A percentile compares a stretch with the other conserved stretches of the same genome.
Evolutionary conservation across 257 asterid species (phyloP).

Genomic region (Capsicum rhomboideum): DNA sequence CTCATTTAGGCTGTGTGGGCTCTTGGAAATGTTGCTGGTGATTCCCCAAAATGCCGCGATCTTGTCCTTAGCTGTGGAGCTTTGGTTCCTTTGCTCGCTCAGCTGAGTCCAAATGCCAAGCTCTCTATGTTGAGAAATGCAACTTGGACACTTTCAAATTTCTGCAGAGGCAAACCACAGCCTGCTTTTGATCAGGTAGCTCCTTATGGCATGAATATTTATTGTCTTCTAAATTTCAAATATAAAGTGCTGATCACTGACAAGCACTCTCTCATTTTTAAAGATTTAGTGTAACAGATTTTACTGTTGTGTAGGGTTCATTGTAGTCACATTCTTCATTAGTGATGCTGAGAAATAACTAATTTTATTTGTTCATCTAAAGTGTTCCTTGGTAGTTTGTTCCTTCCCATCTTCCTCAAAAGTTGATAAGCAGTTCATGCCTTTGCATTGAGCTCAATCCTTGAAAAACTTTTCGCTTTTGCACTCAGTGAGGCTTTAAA

Average conservation of each 20-base stretch:
- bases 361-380: neutral
- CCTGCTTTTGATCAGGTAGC: slow-evolving; percentile 78
- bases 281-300: neutral
- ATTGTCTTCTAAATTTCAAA: neutral
- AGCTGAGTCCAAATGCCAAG: slow-evolving; percentile 72
- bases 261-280: neutral
- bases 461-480: neutral
- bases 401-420: neutral
- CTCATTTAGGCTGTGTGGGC: slow-evolving; percentile 87
- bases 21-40: slow-evolving; percentile 91
- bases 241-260: neutral
- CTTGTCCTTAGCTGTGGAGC: slow-evolving; percentile 37
- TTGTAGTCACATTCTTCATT: neutral
- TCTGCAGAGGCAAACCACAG: slow-evolving; percentile 56
- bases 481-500: neutral
- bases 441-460: neutral
- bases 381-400: neutral
- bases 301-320: neutral
- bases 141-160: neutral
- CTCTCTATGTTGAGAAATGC: slow-evolving; percentile 79
- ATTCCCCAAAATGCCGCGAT: slow-evolving; percentile 79
- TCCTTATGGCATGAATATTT: neutral
- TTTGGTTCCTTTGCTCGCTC: slow-evolving; percentile 61
- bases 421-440: neutral
- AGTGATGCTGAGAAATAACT: neutral